Conservation (phyloP, 2,329 filamentous ascomycete species). For the Pseudogymnoascus sp. region DNA sequence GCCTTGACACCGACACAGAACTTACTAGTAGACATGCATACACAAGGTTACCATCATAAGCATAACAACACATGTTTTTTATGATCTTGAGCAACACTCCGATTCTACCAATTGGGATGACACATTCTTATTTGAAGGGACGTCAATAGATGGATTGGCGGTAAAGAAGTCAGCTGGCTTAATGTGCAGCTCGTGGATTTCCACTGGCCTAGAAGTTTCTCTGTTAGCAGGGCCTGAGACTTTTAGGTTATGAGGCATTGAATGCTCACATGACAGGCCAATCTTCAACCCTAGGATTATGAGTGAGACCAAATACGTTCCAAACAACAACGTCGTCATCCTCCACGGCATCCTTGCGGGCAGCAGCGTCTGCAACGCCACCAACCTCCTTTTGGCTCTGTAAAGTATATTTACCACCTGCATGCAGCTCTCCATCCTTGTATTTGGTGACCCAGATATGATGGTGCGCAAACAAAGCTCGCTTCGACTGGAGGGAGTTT, state of each 20-base stretch:
- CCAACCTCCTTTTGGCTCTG: slow-evolving; percentile 25
- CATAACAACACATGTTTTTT: not conserved
- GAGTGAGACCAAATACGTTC: slow-evolving; percentile 86
- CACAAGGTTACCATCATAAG: too few species aligned
- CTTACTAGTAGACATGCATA: not conserved
- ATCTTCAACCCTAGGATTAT: slow-evolving; percentile 83
- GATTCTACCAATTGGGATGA: slow-evolving; percentile 13
- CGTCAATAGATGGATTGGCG: slow-evolving; percentile 50
- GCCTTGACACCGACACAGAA: not conserved
- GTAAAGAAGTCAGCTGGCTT: slow-evolving; percentile 52
- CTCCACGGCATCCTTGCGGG: slow-evolving; percentile 79
- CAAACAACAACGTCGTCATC: slow-evolving; percentile 83
- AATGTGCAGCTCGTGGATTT: slow-evolving; percentile 70
- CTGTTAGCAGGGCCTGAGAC: not conserved
- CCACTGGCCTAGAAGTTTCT: slow-evolving; percentile 46
- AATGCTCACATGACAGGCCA: slow-evolving; percentile 70
- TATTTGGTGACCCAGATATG: slow-evolving; percentile 85
- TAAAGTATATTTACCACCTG: slow-evolving; percentile 29
- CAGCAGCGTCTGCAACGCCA: slow-evolving; percentile 57
- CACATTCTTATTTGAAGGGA: slow-evolving; percentile 56
- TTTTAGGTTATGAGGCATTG: not conserved
- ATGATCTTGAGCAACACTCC: not conserved
- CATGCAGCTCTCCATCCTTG: slow-evolving; percentile 41
- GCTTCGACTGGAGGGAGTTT: slow-evolving; percentile 79
- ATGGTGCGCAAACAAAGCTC: slow-evolving; percentile 80